Evolutionary conservation across 495 filamentous ascomycete genomes (phyloP).

Genomic region (Talaromyces wortmannii): DNA sequence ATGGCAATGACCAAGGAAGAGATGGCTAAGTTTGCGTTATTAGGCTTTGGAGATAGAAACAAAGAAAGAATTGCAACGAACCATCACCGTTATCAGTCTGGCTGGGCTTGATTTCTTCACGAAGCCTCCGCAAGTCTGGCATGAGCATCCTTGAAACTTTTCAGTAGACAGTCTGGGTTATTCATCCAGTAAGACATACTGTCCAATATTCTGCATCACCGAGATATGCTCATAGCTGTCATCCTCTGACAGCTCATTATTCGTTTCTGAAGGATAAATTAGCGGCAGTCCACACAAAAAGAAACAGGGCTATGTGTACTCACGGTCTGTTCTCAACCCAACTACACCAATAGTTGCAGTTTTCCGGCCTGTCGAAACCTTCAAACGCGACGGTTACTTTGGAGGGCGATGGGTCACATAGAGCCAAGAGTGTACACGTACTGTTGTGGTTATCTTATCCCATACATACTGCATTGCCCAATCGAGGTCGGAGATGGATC

Average conservation of each 20-base stretch:
- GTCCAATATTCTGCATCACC: slow-evolving; percentile 62
- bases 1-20: slow-evolving; percentile 82
- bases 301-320: not conserved
- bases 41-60: not conserved
- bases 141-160: slow-evolving; percentile 51
- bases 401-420: not conserved
- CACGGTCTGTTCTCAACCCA: slow-evolving; percentile 72
- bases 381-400: slow-evolving; percentile 4
- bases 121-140: slow-evolving; percentile 58
- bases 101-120: slow-evolving; percentile 55
- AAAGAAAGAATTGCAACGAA: slow-evolving; percentile 13
- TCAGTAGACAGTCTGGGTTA: not conserved
- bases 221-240: slow-evolving; percentile 73
- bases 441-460: slow-evolving; percentile 85
- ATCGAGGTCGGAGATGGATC: slow-evolving; percentile 74
- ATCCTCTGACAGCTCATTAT: slow-evolving; percentile 55
- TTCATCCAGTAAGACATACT: slow-evolving; percentile 31
- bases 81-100: slow-evolving; percentile 69
- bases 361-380: slow-evolving; percentile 77
- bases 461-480: slow-evolving; percentile 91
- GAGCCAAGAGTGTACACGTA: slow-evolving; percentile 18
- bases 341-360: slow-evolving; percentile 75
- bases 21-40: slow-evolving; percentile 41
- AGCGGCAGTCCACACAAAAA: not conserved
- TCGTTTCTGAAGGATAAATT: slow-evolving; percentile 41